phyloP scores from a whole-genome alignment of 148 eudicot genomes.

The Pharnaceum exiguum region DNA sequence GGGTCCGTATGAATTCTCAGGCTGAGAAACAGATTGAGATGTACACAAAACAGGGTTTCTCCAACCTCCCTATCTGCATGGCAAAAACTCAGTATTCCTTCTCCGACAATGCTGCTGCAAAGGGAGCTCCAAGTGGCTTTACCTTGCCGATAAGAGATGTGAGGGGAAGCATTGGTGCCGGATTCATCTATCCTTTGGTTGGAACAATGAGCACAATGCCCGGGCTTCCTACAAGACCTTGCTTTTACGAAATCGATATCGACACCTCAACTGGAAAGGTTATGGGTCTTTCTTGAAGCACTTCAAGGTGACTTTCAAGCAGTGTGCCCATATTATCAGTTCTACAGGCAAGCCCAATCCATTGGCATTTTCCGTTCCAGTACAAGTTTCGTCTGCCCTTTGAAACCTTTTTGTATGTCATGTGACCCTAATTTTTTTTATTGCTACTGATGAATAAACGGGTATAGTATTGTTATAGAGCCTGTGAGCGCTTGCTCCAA shows the following conservation, averaged over 20 bases:
- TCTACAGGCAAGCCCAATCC: no score
- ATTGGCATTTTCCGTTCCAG: constrained; percentile 2
- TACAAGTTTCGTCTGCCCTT: constrained; percentile 13
- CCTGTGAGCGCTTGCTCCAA: background rate
- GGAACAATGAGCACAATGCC: constrained; percentile 99
- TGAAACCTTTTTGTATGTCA: background rate
- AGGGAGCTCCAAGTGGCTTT: constrained; percentile 93
- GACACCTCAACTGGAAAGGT: constrained; percentile 82
- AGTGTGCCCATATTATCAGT: background rate
- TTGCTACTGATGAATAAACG: constrained; percentile 5
- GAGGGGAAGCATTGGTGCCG: constrained; percentile 94
- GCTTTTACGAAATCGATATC: constrained; percentile 92
- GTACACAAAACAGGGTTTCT: constrained; percentile 88
- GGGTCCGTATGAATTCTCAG: constrained; percentile 22
- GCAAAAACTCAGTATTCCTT: constrained; percentile 98
- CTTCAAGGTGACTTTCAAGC: background rate
- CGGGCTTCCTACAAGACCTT: constrained; percentile 97
- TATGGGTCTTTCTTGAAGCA: constrained; percentile 75
- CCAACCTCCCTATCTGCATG: constrained; percentile 91
- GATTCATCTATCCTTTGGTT: constrained; percentile 90
- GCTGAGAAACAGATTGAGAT: constrained; percentile 93
- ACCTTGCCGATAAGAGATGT: constrained; percentile 87
- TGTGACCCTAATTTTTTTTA: background rate
- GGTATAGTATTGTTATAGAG: background rate
- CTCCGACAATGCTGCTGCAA: constrained; percentile 65